phyloP scores from a whole-genome alignment of 345 rosid genomes.

The Lumnitzera littorea region DNA sequence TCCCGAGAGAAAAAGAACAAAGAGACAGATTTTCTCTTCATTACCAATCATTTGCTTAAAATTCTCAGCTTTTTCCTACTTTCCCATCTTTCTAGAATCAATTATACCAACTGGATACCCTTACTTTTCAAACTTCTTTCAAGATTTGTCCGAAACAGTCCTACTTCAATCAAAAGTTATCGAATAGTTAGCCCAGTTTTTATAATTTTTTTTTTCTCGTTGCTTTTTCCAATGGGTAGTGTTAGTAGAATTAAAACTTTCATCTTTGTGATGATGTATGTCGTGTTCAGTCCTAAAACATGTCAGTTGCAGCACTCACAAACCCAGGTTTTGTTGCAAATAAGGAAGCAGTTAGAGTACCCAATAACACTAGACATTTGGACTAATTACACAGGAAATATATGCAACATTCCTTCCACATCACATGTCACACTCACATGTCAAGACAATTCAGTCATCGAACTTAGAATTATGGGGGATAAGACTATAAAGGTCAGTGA shows the following conservation, averaged over 20 bases:
- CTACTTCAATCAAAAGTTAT: no score
- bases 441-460: constrained; percentile 51
- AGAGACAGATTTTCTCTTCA: not conserved
- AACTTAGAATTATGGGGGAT: constrained; percentile 79
- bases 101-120: no score
- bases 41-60: not conserved
- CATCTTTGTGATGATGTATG: constrained; percentile 7
- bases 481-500: constrained; percentile 46
- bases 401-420: constrained; percentile 57
- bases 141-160: no score
- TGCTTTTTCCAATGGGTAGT: constrained; percentile 13
- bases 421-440: constrained; percentile 54
- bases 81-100: no score
- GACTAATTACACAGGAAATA: constrained; percentile 56
- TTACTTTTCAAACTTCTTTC: no score
- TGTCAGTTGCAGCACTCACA: constrained; percentile 57
- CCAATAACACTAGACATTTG: constrained; percentile 57
- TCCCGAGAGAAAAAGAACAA: not conserved
- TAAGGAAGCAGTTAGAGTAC: constrained; percentile 79
- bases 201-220: not conserved
- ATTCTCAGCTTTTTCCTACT: no score
- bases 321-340: constrained; percentile 54
- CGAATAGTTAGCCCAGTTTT: not conserved
- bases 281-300: constrained; percentile 23
- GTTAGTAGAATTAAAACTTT: constrained; percentile 6